These are phyloP conservation scores for Herpetomonas tarakana DNA, from an alignment of 208 protist species.

Conservation along the genomic window DNA sequence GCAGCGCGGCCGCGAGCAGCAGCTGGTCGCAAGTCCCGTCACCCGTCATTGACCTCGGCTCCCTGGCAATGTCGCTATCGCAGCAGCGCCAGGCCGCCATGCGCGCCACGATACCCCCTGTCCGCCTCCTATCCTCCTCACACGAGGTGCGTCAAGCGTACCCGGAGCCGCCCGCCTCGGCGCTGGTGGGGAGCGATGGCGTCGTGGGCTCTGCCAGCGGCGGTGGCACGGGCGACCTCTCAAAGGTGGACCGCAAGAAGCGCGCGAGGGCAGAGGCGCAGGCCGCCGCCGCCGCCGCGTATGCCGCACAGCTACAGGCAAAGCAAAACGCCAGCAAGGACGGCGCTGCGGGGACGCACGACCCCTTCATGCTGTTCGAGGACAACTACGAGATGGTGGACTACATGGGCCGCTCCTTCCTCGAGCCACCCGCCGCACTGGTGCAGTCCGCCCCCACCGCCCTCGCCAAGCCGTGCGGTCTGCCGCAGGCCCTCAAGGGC, in stretches of 20 bases:
- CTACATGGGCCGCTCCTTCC: slow-evolving; percentile 75
- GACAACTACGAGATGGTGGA: slow-evolving; percentile 48
- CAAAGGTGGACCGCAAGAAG: slow-evolving; percentile 16
- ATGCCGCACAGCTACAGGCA: neutral
- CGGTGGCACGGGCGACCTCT: slow-evolving; percentile 1
- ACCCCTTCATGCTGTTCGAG: slow-evolving; percentile 29
- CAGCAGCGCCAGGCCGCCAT: neutral
- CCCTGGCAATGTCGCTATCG: neutral
- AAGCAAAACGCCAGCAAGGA: neutral
- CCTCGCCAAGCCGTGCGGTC: slow-evolving; percentile 24
- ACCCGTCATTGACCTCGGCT: neutral
- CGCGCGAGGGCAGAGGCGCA: slow-evolving; percentile 9
- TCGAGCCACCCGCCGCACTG: slow-evolving; percentile 53
- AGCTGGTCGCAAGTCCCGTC: neutral
- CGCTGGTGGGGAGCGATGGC: slow-evolving; percentile 2
- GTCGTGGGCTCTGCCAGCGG: neutral
- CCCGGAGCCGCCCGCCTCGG: slow-evolving; percentile 22
- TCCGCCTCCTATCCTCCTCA: slow-evolving; percentile 29
- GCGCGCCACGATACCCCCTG: slow-evolving; percentile 1
- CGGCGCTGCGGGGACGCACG: neutral
- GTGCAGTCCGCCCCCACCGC: slow-evolving; percentile 26
- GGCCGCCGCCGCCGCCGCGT: slow-evolving; percentile 6
- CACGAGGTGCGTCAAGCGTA: slow-evolving; percentile 43
- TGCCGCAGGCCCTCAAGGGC: slow-evolving; percentile 48
- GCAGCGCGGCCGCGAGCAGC: neutral